phyloP scores from a whole-genome alignment of 2,329 filamentous ascomycete species.

The Pseudopithomyces chartarum region DNA sequence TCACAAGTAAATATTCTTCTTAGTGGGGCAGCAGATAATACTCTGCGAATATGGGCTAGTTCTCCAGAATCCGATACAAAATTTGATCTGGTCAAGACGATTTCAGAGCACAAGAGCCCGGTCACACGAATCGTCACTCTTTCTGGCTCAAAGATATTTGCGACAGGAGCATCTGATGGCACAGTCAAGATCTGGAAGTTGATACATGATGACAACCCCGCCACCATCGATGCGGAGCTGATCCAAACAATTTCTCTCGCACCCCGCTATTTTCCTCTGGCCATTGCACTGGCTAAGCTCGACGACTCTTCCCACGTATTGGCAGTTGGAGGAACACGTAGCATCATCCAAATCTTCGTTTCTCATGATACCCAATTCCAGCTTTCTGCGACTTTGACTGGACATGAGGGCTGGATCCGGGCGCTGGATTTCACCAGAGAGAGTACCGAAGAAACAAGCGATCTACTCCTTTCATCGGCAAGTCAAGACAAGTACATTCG shows the following conservation, averaged over 20 bases:
- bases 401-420: constrained; percentile 94
- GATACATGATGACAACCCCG: constrained; percentile 36
- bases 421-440: constrained; percentile 80
- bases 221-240: constrained; percentile 29
- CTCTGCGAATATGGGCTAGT: constrained; percentile 66
- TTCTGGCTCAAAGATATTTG: constrained; percentile 55
- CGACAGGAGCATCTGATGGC: constrained; percentile 67
- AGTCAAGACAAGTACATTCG: constrained; percentile 98
- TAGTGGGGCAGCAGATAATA: constrained; percentile 81
- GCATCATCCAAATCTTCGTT: constrained; percentile 79
- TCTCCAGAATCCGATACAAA: constrained; percentile 22
- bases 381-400: constrained; percentile 76
- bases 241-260: constrained; percentile 67
- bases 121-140: constrained; percentile 67
- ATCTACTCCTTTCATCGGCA: constrained; percentile 85
- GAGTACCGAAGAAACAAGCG: constrained; percentile 58
- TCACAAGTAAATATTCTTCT: constrained; percentile 65
- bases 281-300: constrained; percentile 70
- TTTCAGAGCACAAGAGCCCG: constrained; percentile 72
- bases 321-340: constrained; percentile 84
- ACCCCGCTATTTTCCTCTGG: constrained; percentile 82
- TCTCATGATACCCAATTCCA: constrained; percentile 65
- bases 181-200: constrained; percentile 72
- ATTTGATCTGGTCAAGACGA: constrained; percentile 54
- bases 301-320: constrained; percentile 66